These are phyloP conservation scores for Pseudonitzschia delicatissima DNA, from an alignment of 108 stramenopile species.

Conservation along the genomic window DNA sequence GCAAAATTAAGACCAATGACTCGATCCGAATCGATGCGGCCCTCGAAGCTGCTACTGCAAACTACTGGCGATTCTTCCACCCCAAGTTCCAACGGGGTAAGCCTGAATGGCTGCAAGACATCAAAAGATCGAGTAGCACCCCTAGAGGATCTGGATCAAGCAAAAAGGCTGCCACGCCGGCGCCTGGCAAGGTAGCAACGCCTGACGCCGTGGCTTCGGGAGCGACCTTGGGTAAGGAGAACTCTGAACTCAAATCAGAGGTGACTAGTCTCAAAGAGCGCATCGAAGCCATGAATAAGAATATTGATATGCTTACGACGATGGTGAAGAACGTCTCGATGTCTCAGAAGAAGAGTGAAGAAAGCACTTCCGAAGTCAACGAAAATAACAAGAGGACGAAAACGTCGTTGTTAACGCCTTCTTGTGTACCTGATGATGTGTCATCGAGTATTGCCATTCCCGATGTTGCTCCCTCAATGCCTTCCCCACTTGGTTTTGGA, in stretches of 20 bases:
- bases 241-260: constrained; percentile 56
- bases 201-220: background rate
- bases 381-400: constrained; percentile 25
- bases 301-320: constrained; percentile 70
- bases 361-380: background rate
- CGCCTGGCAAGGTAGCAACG: background rate
- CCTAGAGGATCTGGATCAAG: constrained; percentile 14
- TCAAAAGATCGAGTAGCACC: constrained; percentile 52
- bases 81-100: constrained; percentile 69
- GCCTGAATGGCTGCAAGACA: constrained; percentile 71
- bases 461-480: constrained; percentile 27
- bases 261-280: constrained; percentile 60
- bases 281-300: constrained; percentile 80
- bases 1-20: constrained; percentile 75
- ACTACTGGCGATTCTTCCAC: constrained; percentile 82
- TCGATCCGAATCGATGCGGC: constrained; percentile 66
- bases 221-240: background rate
- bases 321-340: constrained; percentile 69
- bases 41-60: constrained; percentile 65
- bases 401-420: background rate
- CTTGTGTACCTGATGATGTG: constrained; percentile 2
- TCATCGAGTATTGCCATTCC: constrained; percentile 21
- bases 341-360: constrained; percentile 20
- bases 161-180: background rate
- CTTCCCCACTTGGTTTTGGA: constrained; percentile 5